Base-by-base conservation (phyloP, 2,329 filamentous ascomycete genomes). In the Endocalyx cinctus region DNA sequence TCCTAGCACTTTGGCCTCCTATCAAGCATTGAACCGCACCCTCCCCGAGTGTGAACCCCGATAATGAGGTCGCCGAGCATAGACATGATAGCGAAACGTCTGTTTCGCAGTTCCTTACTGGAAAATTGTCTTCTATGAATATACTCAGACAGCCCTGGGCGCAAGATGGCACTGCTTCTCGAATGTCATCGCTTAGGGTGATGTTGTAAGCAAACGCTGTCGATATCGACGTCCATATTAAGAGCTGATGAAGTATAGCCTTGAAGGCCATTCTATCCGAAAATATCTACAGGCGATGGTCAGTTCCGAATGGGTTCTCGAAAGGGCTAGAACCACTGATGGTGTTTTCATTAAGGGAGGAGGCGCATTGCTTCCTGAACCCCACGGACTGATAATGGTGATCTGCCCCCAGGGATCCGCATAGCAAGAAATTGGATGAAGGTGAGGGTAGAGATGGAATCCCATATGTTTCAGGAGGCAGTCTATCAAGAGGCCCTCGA, bases 41-140 rank as follows among this genome's bases (percentile, higher is more conserved):
- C 59, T 87, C 84, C n/a, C 81, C 82, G 29, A 87, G 50, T 2
- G 84, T 87, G 47, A 79, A 82, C 8, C 78, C 80, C 18, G 72
- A 72, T 10, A 56, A 59, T 7, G 80, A 80, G 20, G 66, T 64
- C 37, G 69, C 66, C 23, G 70, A 69, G 55, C 84, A 88, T 6
- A 87, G 65, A 45, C 80, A 86, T 48, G 68, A 60, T 45, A 86
- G 54, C 17, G 79, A 67, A 10, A 70, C 65, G 11, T 60, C 59
- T 20, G 58, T 51, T 18, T 66, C 64, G 48, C 79, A 83, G 29
- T 55, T 51, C 31, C 55, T 58, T 14, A 54, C 48, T 22, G 67
- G 66, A 50, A 76, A 84, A 54, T 82, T 78, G 41, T 66, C 61
- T n/a, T 58, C 54, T 45, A 87, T 62, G 48, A 85, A 87, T 8